A percentile compares a stretch with the other conserved stretches of the same genome.
These are phyloP conservation scores for Phytophthora vignae DNA, from an alignment of 352 stramenopile species.

Conservation along the genomic window DNA sequence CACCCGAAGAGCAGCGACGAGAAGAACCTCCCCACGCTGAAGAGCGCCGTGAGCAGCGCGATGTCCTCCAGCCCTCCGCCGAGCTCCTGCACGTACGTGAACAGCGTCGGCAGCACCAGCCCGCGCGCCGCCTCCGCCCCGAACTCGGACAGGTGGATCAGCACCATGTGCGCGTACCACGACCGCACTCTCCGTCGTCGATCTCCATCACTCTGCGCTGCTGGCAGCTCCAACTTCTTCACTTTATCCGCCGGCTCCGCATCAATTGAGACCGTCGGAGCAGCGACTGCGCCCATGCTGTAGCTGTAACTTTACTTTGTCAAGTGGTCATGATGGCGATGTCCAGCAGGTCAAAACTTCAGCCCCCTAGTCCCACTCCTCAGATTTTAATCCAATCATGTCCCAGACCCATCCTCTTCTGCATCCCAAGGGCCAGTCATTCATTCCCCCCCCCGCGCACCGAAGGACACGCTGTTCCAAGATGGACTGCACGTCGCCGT, in stretches of 20 bases:
- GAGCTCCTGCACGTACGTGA: slow-evolving; percentile 67
- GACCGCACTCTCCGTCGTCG: slow-evolving; percentile 13
- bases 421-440: slow-evolving; percentile 30
- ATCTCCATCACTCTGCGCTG: neutral
- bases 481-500: slow-evolving; percentile 82
- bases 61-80: slow-evolving; percentile 65
- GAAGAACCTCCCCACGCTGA: slow-evolving; percentile 65
- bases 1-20: slow-evolving; percentile 72
- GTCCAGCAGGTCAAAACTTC: slow-evolving; percentile 8
- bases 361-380: slow-evolving; percentile 19
- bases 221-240: slow-evolving; percentile 3
- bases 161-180: slow-evolving; percentile 67
- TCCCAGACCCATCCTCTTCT: slow-evolving; percentile 4
- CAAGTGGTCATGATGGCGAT: neutral
- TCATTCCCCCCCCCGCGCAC: too few species aligned
- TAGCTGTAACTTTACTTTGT: neutral
- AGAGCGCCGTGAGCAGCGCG: slow-evolving; percentile 68
- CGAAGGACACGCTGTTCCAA: too few species aligned
- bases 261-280: slow-evolving; percentile 9
- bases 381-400: slow-evolving; percentile 34
- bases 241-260: slow-evolving; percentile 6
- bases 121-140: slow-evolving; percentile 64
- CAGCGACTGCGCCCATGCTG: slow-evolving; percentile 11
- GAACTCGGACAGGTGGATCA: slow-evolving; percentile 73
- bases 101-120: slow-evolving; percentile 73